Conservation (phyloP, 345 rosid species). For the Noccaea caerulescens region DNA sequence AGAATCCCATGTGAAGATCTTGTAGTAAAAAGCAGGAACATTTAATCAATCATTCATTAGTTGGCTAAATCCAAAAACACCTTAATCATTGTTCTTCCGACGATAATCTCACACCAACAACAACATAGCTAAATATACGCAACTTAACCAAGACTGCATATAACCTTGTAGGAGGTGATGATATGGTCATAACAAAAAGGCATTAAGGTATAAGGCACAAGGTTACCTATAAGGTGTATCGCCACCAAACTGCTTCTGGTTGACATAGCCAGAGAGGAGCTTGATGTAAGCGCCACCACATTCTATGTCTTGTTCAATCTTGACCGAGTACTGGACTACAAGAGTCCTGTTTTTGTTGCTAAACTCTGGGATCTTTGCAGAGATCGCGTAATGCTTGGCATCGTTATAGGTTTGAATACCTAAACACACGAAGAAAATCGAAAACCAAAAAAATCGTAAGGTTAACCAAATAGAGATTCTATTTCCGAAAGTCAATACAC, state of each 20-base stretch:
- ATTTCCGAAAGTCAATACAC: constrained; percentile 11
- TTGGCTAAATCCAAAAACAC: constrained; percentile 12
- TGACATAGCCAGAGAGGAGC: constrained; percentile 91
- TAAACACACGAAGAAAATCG: constrained; percentile 35
- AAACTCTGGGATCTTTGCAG: constrained; percentile 88
- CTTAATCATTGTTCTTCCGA: constrained; percentile 11
- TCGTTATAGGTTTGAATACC: constrained; percentile 89
- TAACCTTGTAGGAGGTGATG: constrained; percentile 2
- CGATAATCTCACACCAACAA: constrained; percentile 1
- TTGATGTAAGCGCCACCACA: constrained; percentile 98
- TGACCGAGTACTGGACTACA: constrained; percentile 84
- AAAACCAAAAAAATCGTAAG: neutral
- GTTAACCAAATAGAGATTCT: neutral
- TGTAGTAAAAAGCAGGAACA: neutral
- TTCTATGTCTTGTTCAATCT: constrained; percentile 88
- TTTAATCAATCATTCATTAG: neutral
- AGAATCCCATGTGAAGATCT: constrained; percentile 20
- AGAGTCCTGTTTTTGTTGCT: constrained; percentile 87
- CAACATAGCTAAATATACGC: constrained; percentile 3
- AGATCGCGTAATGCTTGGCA: constrained; percentile 83
- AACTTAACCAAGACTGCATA: constrained; percentile 5
- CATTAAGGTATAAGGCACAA: constrained; percentile 8
- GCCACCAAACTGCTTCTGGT: constrained; percentile 98
- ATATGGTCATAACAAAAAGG: neutral
- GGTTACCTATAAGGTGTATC: constrained; percentile 92